These are phyloP conservation scores for Ogataea chonburiensis DNA, from an alignment of 805 yeast genomes.

Conservation along the genomic window DNA sequence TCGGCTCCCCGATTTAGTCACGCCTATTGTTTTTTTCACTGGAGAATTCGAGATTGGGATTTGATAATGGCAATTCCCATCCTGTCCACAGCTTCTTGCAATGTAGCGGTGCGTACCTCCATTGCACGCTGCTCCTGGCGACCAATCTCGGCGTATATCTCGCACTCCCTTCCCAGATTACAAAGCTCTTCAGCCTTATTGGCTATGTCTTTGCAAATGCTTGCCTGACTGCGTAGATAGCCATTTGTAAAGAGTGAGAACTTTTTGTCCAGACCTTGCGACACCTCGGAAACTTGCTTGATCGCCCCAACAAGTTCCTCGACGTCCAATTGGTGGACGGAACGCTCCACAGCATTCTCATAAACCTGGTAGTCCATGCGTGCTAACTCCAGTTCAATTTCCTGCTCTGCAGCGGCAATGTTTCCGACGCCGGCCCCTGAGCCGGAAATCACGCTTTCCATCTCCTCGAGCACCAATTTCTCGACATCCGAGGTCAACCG, in stretches of 20 bases:
- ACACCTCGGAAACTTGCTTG: constrained; percentile 17
- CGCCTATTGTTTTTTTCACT: neutral
- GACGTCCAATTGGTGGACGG: constrained; percentile 17
- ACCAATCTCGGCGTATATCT: constrained; percentile 10
- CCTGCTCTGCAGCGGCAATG: constrained; percentile 3
- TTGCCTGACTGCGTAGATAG: constrained; percentile 30
- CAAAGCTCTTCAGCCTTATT: constrained; percentile 9
- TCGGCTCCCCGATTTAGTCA: constrained; percentile 2
- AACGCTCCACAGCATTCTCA: constrained; percentile 9
- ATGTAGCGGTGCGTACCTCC: constrained; percentile 2
- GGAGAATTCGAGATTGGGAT: constrained; percentile 9
- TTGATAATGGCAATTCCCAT: constrained; percentile 11
- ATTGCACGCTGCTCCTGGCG: constrained; percentile 15
- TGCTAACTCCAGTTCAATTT: constrained; percentile 8
- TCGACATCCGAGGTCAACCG: constrained; percentile 1
- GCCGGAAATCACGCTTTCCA: constrained; percentile 4
- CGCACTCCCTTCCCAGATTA: constrained; percentile 13
- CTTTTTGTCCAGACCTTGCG: constrained; percentile 34
- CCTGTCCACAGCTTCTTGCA: constrained; percentile 16
- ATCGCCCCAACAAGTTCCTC: constrained; percentile 14
- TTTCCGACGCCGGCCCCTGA: constrained; percentile 1
- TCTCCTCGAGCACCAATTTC: constrained; percentile 9
- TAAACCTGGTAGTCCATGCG: constrained; percentile 5
- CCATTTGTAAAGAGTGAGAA: constrained; percentile 33
- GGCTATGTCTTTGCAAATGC: constrained; percentile 11